Evolutionary conservation across 306 rosid genomes (phyloP), one percentile per base, ranked within the genome.

Genomic region (Trifolium fragiferum): DNA sequence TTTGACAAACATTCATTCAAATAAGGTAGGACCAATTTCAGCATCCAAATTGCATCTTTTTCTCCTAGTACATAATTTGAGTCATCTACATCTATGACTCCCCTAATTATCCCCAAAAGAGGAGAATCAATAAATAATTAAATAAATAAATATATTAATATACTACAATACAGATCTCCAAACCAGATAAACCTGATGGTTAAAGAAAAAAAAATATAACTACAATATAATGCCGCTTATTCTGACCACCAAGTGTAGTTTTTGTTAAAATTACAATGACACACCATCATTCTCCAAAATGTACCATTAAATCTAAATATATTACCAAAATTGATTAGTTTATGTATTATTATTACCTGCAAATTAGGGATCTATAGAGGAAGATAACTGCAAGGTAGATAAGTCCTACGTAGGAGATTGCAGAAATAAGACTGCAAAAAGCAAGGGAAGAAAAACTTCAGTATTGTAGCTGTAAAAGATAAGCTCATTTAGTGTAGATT

Each of bases 41-140:
- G 75, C 51, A 93, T 78, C 96, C 98, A 91, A 38, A 82, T 80
- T 87, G 96, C 88, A 81, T 93, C 97, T 82, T 85, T 87, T 80
- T 91, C 98, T 51, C 96, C 92, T 43, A 93, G 33, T 25, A 85
- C 87, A 78, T 81, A 86, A 25, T 72, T 78, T 83, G 78, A 78
- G 55, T 85, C 86, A 37, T 86, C 88, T 25, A 70, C 68, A 5
- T 82, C 84, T 47, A 86, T 64, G 21, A 63, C 70, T 65, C 97
- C 97, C 75, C 92, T 91, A 59, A 59, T 73, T 16, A 59, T 73
- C 25, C 73, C 79, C 66, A 40, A 66, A 79, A 40, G 21, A 68
- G 35, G 21, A 68, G 35, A 73, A 73, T 75, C 44, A 77, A 66
- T 53, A 23, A 57, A 1, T 14, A 8, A 38, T 0, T 10, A 8